Base-by-base conservation (phyloP, 306 rosid genomes). In the Trichosanthes truncata region DNA sequence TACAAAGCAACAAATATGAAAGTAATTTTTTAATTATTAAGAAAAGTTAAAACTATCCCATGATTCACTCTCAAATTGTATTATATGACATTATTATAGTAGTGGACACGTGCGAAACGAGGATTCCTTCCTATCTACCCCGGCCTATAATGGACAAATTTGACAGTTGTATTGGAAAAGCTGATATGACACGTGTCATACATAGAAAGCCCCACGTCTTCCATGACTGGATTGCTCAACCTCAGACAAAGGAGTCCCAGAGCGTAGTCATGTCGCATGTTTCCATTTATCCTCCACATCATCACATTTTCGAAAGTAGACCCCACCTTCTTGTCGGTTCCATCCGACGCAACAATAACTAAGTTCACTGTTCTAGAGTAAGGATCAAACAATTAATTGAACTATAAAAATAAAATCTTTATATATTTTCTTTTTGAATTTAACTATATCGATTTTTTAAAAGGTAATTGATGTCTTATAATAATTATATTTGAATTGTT, bases 41-140 rank as follows among this genome's bases (percentile, higher is more conserved):
- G 23, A 9, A 66, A 66, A 66, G 48, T 18, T 66, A 66, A 66
- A 38, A 66, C 20, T 20, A 65, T 35, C 20, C 7, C 72, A 35
- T 13, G 10, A 57, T 9, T 3, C 63, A 23, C 61, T n/a, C 21
- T 51, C 21, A 55, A n/a, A 60, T 61, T 11, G 6, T 36, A 38
- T 67, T 26, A 31, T 0, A 12, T 23, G 65, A 10, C 36, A 59
- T 25, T 59, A 59, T 1, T 7, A 60, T 35, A 49, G 4, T 62
- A 62, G 43, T 80, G 1, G 49, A 81, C 93, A 91, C 93, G 90
- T 91, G 93, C 59, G 78, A 89, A 86, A 87, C 81, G 82, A 84
- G 86, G 49, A 40, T 45, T 71, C 76, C 35, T 40, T 67, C 74
- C 74, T 67, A 67, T 51, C 75, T 9, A 72, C 20, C 0, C 17